A percentile compares a stretch with the other conserved stretches of the same genome.
phyloP scores from a whole-genome alignment of 768 basidiomycete species.

The Dioszegia hungarica region DNA sequence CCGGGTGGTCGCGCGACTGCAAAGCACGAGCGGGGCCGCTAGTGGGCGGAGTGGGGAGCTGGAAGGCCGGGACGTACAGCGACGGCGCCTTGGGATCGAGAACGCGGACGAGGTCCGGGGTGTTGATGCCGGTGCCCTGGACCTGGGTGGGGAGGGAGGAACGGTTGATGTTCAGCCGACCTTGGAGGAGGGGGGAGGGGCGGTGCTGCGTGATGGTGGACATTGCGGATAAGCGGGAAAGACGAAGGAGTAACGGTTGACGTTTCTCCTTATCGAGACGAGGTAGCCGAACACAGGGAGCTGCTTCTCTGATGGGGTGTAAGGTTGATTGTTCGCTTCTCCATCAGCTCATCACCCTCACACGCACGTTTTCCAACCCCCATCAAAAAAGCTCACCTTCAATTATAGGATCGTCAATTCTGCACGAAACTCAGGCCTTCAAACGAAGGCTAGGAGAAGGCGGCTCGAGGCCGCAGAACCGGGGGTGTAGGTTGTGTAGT shows the following conservation, averaged over 20 bases:
- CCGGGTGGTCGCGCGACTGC: constrained; percentile 12
- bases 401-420: too few relatives aligned
- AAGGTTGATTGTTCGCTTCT: too few relatives aligned
- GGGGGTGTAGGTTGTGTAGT: background rate
- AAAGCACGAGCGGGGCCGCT: constrained; percentile 11
- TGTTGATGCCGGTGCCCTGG: constrained; percentile 4
- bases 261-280: too few relatives aligned
- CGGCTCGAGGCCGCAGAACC: constrained; percentile 10
- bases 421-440: too few relatives aligned
- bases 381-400: too few relatives aligned
- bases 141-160: background rate
- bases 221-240: too few relatives aligned
- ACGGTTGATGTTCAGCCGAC: background rate
- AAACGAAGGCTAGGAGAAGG: background rate
- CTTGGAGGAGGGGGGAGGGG: background rate
- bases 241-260: too few relatives aligned
- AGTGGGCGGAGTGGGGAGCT: constrained; percentile 29
- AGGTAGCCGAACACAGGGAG: too few relatives aligned
- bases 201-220: constrained; percentile 12
- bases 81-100: constrained; percentile 24
- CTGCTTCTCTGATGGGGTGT: too few relatives aligned
- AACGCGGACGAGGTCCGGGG: constrained; percentile 28
- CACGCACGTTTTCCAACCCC: constrained; percentile 5
- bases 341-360: too few relatives aligned
- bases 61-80: constrained; percentile 19